phyloP scores from a whole-genome alignment of 2,329 filamentous ascomycete species.

The Aurifilum marmelostoma region DNA sequence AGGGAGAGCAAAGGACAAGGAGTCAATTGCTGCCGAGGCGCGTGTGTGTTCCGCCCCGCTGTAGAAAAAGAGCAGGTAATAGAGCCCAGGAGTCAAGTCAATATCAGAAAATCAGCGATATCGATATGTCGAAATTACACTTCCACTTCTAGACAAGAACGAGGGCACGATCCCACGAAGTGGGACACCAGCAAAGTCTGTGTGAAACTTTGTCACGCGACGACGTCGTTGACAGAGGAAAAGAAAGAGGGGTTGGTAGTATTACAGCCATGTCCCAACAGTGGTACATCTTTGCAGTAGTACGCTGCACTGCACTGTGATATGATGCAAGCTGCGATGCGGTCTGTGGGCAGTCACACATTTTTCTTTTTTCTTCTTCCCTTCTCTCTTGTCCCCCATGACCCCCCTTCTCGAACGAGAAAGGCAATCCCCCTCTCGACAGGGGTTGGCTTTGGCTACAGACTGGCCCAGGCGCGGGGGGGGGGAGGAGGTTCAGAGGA shows the following conservation, averaged over 20 bases:
- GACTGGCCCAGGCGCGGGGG: not conserved
- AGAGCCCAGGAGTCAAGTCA: not conserved
- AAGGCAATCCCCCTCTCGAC: not conserved
- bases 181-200: not conserved
- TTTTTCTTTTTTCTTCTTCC: not conserved
- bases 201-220: not conserved
- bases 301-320: not conserved
- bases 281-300: not conserved
- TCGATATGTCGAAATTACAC: conserved; percentile 3
- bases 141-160: not conserved
- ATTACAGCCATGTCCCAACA: not conserved
- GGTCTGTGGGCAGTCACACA: not conserved
- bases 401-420: not conserved
- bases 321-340: not conserved
- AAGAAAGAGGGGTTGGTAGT: conserved; percentile 1
- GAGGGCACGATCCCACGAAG: not conserved
- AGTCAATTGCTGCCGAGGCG: not conserved
- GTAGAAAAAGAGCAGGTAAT: not conserved
- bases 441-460: not conserved
- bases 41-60: not conserved
- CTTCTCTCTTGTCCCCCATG: not conserved
- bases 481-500: not conserved
- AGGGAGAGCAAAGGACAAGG: not conserved
- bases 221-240: not conserved
- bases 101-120: not conserved